Conservation (phyloP, 495 filamentous ascomycete genomes). For the Lentithecium fluviatile region DNA sequence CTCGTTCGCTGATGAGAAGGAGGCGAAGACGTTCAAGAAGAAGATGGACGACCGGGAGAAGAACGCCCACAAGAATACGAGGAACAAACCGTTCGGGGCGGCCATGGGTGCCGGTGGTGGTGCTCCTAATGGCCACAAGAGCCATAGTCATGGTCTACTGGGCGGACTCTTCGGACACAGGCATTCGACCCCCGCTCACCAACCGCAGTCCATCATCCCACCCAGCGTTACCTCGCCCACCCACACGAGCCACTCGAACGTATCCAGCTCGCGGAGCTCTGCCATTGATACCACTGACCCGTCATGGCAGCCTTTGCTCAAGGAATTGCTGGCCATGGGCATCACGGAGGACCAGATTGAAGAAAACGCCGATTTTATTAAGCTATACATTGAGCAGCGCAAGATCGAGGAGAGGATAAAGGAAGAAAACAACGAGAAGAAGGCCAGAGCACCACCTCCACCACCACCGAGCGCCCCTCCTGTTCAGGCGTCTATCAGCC, state of each 20-base stretch:
- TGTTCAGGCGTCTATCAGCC: constrained; percentile 52
- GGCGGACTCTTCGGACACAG: constrained; percentile 62
- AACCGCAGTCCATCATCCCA: constrained; percentile 53
- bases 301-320: constrained; percentile 76
- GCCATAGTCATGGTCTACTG: constrained; percentile 34
- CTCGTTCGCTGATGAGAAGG: constrained; percentile 93
- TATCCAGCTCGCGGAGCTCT: constrained; percentile 50
- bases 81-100: constrained; percentile 67
- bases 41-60: constrained; percentile 94
- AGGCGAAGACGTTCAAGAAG: constrained; percentile 89
- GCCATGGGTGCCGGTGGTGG: constrained; percentile 30
- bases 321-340: constrained; percentile 79
- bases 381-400: constrained; percentile 80
- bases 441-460: constrained; percentile 59
- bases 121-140: constrained; percentile 39
- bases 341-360: constrained; percentile 90
- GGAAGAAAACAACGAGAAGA: constrained; percentile 46
- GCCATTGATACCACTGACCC: constrained; percentile 81
- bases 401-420: constrained; percentile 55
- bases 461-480: constrained; percentile 55
- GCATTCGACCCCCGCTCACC: constrained; percentile 59
- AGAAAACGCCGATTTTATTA: constrained; percentile 93
- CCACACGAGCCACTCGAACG: constrained; percentile 32
- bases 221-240: constrained; percentile 40
- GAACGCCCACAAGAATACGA: constrained; percentile 83